These are phyloP conservation scores for Marasmius oreades DNA, from an alignment of 1,284 basidiomycete species.

Conservation along the genomic window DNA sequence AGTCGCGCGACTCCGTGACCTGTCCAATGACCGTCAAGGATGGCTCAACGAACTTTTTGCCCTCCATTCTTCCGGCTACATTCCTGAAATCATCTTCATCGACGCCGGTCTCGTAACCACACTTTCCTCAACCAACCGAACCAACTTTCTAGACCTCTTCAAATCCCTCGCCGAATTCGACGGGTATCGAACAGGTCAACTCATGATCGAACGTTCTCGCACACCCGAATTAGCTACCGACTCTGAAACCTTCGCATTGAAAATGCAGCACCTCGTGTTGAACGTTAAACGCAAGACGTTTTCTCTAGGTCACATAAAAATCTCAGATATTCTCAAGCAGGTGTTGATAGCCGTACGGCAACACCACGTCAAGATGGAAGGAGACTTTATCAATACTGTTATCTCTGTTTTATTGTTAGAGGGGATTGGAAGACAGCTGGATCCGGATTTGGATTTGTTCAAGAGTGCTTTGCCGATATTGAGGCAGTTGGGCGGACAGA, in stretches of 20 bases:
- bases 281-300: conserved; percentile 96
- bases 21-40: conserved; percentile 53
- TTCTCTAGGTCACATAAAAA: conserved; percentile 92
- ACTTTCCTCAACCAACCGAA: conserved; percentile 76
- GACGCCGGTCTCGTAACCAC: conserved; percentile 95
- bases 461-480: conserved; percentile 90
- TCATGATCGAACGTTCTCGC: conserved; percentile 97
- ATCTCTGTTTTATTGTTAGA: conserved; percentile 92
- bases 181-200: conserved; percentile 88
- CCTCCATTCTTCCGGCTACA: conserved; percentile 74
- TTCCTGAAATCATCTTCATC: conserved; percentile 94
- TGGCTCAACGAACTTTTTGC: conserved; percentile 74
- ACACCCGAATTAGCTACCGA: conserved; percentile 89
- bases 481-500: conserved; percentile 83
- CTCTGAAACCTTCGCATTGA: conserved; percentile 91
- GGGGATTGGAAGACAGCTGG: conserved; percentile 92
- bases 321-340: conserved; percentile 88
- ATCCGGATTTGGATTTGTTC: conserved; percentile 92
- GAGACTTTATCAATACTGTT: conserved; percentile 98
- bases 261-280: conserved; percentile 95
- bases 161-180: conserved; percentile 95
- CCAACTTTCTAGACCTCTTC: conserved; percentile 97
- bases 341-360: conserved; percentile 85
- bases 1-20: conserved; percentile 61
- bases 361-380: conserved; percentile 99